Percentiles rank a stretch among this genome's conserved stretches.
Evolutionary conservation across 1,139 yeast species (phyloP).

Genomic region (Yamadazyma sp.): DNA sequence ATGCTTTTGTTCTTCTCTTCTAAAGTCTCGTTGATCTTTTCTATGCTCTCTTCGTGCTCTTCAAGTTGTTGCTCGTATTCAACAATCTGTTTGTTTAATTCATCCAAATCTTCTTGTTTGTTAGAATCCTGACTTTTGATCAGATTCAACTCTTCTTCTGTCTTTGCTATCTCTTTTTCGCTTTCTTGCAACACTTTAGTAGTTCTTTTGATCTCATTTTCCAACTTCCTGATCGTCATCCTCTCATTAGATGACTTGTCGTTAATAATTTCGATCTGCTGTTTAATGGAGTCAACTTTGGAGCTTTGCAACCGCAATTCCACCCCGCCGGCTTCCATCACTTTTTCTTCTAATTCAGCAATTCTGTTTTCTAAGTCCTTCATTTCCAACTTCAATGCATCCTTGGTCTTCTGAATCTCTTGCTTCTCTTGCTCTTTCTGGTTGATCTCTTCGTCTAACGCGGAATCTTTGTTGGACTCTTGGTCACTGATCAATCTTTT

Average conservation of each 20-base stretch:
- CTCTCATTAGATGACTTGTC: constrained; percentile 64
- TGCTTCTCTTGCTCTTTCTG: constrained; percentile 38
- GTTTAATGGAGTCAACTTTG: constrained; percentile 74
- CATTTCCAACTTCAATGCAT: constrained; percentile 53
- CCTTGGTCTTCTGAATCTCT: constrained; percentile 36
- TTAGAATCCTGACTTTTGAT: constrained; percentile 32
- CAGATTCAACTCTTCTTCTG: constrained; percentile 29
- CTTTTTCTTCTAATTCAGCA: constrained; percentile 63
- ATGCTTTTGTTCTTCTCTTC: constrained; percentile 54
- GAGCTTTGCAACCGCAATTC: constrained; percentile 77
- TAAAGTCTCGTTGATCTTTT: constrained; percentile 42
- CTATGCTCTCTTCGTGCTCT: constrained; percentile 34
- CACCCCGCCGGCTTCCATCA: constrained; percentile 92
- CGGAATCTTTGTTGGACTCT: constrained; percentile 25
- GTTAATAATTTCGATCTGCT: constrained; percentile 61
- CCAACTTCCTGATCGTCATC: constrained; percentile 61
- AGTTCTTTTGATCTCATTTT: constrained; percentile 62
- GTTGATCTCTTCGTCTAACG: constrained; percentile 34
- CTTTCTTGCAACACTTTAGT: constrained; percentile 46
- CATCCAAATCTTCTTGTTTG: constrained; percentile 34
- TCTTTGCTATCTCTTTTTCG: constrained; percentile 31
- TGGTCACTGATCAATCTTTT: constrained; percentile 39
- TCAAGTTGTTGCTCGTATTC: constrained; percentile 29
- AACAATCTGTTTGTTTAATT: constrained; percentile 26
- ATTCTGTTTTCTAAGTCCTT: constrained; percentile 60